Percentiles rank a stretch among this genome's conserved stretches.
These are phyloP conservation scores for Bondarzewia mesenterica DNA, from an alignment of 1,284 basidiomycete genomes.

Conservation along the genomic window DNA sequence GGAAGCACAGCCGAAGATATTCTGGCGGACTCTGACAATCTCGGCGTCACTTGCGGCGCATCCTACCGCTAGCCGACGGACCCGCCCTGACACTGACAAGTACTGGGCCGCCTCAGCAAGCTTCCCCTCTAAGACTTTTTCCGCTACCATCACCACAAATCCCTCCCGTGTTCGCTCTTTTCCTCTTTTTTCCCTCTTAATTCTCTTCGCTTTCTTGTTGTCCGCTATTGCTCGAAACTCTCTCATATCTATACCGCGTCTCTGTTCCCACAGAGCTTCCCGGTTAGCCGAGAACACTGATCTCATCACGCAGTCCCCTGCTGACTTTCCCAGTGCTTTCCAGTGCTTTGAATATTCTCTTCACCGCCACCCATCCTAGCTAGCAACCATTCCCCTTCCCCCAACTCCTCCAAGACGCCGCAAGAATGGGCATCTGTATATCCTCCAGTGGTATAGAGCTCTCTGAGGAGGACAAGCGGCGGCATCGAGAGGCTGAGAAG, in stretches of 20 bases:
- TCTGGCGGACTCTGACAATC: neutral
- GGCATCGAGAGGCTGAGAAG: slow-evolving; percentile 63
- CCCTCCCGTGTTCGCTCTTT: slow-evolving; percentile 3
- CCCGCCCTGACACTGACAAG: neutral
- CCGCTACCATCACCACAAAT: neutral
- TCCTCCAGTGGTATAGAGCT: slow-evolving; percentile 52
- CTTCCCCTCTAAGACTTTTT: neutral
- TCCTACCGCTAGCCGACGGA: neutral
- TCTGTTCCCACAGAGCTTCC: slow-evolving; percentile 1
- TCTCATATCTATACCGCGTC: slow-evolving; percentile 1
- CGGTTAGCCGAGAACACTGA: slow-evolving; percentile 1
- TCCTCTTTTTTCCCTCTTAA: slow-evolving; percentile 4
- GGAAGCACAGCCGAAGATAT: neutral
- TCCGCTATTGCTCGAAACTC: slow-evolving; percentile 8
- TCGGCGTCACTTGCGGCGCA: neutral
- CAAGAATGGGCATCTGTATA: slow-evolving; percentile 68
- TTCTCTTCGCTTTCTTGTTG: slow-evolving; percentile 8
- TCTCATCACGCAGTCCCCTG: neutral
- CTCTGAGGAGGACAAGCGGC: slow-evolving; percentile 53
- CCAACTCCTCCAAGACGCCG: neutral
- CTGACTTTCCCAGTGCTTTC: neutral
- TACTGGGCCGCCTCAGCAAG: no score
- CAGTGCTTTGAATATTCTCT: neutral
- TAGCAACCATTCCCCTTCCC: neutral
- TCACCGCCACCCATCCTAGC: neutral